A percentile compares a stretch with the other conserved stretches of the same genome.
phyloP scores from a whole-genome alignment of 2,329 filamentous ascomycete genomes.

The Colletotrichum sp. region DNA sequence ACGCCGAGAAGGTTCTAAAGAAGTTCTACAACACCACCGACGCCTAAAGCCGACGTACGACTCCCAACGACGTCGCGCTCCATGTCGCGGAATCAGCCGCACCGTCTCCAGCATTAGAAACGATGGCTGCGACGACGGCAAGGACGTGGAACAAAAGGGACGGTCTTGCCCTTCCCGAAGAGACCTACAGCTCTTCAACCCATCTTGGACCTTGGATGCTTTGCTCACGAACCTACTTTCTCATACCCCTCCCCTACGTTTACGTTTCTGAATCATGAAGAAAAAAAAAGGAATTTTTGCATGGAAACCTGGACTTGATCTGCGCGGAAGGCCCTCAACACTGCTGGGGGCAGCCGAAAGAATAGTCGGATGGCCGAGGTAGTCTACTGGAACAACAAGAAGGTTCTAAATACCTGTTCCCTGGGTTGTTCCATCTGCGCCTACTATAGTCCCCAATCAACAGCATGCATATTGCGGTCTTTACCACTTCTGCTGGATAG shows the following conservation, averaged over 20 bases:
- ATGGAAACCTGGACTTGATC: constrained; percentile 10
- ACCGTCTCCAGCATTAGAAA: constrained; percentile 34
- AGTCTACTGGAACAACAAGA: neutral
- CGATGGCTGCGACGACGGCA: constrained; percentile 32
- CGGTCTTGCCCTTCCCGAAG: neutral
- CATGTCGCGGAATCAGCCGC: neutral
- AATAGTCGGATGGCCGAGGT: neutral
- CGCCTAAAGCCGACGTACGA: constrained; percentile 22
- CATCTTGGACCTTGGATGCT: constrained; percentile 4
- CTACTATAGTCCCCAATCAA: constrained; percentile 16
- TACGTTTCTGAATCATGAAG: constrained; percentile 13
- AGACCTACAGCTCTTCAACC: neutral
- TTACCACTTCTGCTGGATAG: constrained; percentile 12
- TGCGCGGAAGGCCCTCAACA: neutral
- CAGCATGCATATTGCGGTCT: constrained; percentile 13
- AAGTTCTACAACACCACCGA: constrained; percentile 59
- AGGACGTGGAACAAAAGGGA: constrained; percentile 18
- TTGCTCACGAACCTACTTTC: constrained; percentile 13
- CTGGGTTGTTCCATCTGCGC: neutral
- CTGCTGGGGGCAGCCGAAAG: neutral
- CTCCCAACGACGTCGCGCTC: constrained; percentile 13
- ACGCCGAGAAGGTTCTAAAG: constrained; percentile 73
- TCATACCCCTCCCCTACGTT: constrained; percentile 19
- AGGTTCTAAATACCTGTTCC: neutral
- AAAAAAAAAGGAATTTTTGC: constrained; percentile 14